phyloP scores from a whole-genome alignment of 306 rosid genomes.

The Phaseolus lunatus region DNA sequence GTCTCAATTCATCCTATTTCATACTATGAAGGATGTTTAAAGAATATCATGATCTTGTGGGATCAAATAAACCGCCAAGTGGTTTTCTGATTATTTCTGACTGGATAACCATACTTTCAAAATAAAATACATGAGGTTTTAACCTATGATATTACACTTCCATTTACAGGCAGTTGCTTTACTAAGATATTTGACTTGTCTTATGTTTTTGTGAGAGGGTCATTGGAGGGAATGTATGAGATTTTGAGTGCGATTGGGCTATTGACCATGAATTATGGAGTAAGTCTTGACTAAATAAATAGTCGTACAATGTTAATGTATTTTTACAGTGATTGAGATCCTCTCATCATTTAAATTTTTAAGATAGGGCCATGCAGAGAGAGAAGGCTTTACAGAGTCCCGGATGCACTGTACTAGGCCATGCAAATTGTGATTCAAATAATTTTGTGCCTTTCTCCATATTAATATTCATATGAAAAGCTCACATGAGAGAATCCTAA shows the following conservation, averaged over 20 bases:
- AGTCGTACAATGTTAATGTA: background rate
- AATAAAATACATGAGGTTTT: no score
- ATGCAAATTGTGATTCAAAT: background rate
- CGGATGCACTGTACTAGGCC: background rate
- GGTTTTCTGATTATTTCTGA: conserved; percentile 23
- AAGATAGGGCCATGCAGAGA: conserved; percentile 13
- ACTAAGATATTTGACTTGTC: no score
- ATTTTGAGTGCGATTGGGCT: background rate
- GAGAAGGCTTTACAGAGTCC: conserved; percentile 1
- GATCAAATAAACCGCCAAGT: background rate
- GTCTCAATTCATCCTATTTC: no score
- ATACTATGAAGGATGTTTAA: background rate
- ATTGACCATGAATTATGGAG: no score
- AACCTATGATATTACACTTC: no score
- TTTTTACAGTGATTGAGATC: background rate
- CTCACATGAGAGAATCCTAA: background rate
- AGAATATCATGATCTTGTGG: background rate
- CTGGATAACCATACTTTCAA: background rate
- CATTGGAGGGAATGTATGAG: no score
- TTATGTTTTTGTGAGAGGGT: no score
- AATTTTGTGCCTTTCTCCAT: conserved; percentile 19
- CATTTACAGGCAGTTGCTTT: no score
- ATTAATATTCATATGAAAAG: conserved; percentile 10
- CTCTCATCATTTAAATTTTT: background rate
- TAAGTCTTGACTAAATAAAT: conserved; percentile 9